A percentile compares a stretch with the other conserved stretches of the same genome.
phyloP scores from a whole-genome alignment of 768 basidiomycete species.

The Cystobasidium tubakii region DNA sequence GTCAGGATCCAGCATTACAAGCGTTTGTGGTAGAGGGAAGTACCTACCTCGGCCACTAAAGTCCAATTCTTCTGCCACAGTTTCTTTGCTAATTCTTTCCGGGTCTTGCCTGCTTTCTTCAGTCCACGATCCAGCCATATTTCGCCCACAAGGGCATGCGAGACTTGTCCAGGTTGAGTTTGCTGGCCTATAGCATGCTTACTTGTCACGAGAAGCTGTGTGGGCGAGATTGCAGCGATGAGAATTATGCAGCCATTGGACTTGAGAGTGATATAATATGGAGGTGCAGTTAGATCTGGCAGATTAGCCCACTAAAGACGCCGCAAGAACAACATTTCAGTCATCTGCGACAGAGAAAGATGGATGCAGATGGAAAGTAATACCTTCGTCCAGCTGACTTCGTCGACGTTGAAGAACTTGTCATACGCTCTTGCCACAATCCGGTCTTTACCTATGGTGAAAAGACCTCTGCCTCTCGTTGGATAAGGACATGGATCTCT shows the following conservation, averaged over 20 bases:
- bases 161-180: slow-evolving; percentile 47
- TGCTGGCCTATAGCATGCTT: slow-evolving; percentile 74
- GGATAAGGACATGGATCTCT: slow-evolving; percentile 85
- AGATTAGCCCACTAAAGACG: slow-evolving; percentile 44
- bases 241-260: slow-evolving; percentile 97
- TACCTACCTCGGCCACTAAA: slow-evolving; percentile 76
- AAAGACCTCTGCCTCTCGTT: slow-evolving; percentile 86
- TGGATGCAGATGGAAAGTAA: slow-evolving; percentile 47
- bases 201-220: slow-evolving; percentile 74
- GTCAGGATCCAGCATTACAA: no score
- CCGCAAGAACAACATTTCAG: no score
- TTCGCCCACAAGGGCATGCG: slow-evolving; percentile 79
- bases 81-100: slow-evolving; percentile 64
- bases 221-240: slow-evolving; percentile 71
- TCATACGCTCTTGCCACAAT: slow-evolving; percentile 91
- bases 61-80: slow-evolving; percentile 83
- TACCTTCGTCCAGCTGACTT: slow-evolving; percentile 91
- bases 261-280: slow-evolving; percentile 82
- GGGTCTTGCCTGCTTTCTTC: slow-evolving; percentile 58
- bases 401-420: slow-evolving; percentile 97
- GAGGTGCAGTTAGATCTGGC: slow-evolving; percentile 51
- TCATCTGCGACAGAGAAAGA: no score
- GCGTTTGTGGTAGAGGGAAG: neutral
- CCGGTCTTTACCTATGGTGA: slow-evolving; percentile 55
- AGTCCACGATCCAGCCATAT: slow-evolving; percentile 73